Conservation (phyloP, 371 early-diverging fungal genomes). For the Syncephalastrum racemosum region DNA sequence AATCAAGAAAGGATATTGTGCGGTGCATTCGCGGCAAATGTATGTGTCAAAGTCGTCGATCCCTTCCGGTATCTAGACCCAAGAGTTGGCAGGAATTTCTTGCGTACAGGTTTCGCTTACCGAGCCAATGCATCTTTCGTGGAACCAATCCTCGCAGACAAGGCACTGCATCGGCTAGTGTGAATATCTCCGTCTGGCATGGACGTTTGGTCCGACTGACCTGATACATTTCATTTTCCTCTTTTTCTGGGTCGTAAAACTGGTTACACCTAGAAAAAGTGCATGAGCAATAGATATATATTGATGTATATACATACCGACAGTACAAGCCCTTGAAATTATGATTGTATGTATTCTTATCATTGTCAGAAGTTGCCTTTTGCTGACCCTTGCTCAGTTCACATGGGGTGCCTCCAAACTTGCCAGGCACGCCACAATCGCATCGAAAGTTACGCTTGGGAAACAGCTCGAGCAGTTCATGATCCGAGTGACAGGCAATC, state of each 20-base stretch:
- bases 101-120: constrained; percentile 27
- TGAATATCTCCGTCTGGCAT: not conserved
- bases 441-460: constrained; percentile 83
- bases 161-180: constrained; percentile 54
- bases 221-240: constrained; percentile 76
- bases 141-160: constrained; percentile 87
- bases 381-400: constrained; percentile 34
- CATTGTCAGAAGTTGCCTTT: constrained; percentile 42
- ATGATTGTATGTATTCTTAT: constrained; percentile 74
- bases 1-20: constrained; percentile 57
- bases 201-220: constrained; percentile 17
- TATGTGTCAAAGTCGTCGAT: constrained; percentile 76
- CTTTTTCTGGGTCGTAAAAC: constrained; percentile 71
- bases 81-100: not conserved
- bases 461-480: constrained; percentile 81
- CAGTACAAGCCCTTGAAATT: constrained; percentile 84
- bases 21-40: constrained; percentile 76
- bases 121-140: constrained; percentile 78
- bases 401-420: constrained; percentile 43
- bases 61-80: constrained; percentile 54
- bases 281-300: not conserved
- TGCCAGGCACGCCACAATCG: constrained; percentile 73
- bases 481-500: constrained; percentile 78
- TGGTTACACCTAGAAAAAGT: constrained; percentile 60
- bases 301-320: constrained; percentile 41